These are phyloP conservation scores for Corynespora cassiicola DNA, from an alignment of 2,329 filamentous ascomycete species.

Conservation along the genomic window DNA sequence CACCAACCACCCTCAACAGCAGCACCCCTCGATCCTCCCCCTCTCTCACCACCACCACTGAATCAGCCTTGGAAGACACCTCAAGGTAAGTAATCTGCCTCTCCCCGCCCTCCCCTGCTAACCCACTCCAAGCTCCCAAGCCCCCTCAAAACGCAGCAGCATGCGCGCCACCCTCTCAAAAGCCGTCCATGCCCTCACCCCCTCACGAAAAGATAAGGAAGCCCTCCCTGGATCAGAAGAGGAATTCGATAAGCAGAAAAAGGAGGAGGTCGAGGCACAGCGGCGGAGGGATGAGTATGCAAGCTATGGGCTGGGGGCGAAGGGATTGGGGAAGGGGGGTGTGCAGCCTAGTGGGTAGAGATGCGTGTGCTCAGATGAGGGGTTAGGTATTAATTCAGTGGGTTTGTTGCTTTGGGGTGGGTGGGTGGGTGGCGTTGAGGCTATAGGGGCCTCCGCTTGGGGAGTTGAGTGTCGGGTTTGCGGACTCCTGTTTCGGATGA, in stretches of 20 bases:
- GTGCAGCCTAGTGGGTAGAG: slow-evolving; percentile 15
- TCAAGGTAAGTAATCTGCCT: no score
- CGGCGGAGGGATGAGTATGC: slow-evolving; percentile 12
- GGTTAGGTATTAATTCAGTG: background rate
- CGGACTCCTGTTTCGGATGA: no score
- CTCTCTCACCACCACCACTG: background rate
- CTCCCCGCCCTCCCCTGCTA: no score
- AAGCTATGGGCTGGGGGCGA: slow-evolving; percentile 7
- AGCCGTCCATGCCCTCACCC: slow-evolving; percentile 11
- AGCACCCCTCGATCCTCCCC: slow-evolving; percentile 4
- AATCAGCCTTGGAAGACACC: no score
- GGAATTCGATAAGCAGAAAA: slow-evolving; percentile 12
- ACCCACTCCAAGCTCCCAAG: no score
- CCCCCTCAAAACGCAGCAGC: no score
- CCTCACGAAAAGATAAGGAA: slow-evolving; percentile 10
- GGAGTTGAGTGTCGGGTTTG: no score
- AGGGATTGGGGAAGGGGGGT: slow-evolving; percentile 11
- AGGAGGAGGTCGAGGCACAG: slow-evolving; percentile 9
- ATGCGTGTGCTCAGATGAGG: background rate
- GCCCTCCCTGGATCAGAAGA: slow-evolving; percentile 11
- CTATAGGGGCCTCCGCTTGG: no score
- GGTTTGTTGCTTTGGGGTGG: background rate
- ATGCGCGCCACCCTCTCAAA: slow-evolving; percentile 14
- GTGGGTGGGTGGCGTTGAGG: slow-evolving; percentile 1
- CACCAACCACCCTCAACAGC: background rate